These are phyloP conservation scores for Pseudovirgaria hyperparasitica DNA, from an alignment of 2,329 filamentous ascomycete genomes.

Conservation along the genomic window DNA sequence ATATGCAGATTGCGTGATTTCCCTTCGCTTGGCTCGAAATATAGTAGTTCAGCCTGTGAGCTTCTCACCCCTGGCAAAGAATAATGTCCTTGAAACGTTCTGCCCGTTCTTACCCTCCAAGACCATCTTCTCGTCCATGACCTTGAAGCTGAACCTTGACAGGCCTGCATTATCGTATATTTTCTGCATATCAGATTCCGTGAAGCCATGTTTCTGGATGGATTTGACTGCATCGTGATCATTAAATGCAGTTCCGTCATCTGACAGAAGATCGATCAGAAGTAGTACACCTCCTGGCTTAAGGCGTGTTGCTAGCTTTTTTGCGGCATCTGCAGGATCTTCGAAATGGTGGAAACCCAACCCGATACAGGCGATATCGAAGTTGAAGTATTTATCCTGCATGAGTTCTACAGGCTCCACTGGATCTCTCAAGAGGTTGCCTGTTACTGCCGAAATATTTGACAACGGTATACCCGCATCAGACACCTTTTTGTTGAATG, in stretches of 20 bases:
- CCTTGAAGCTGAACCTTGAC: conserved; percentile 43
- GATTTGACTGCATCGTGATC: conserved; percentile 26
- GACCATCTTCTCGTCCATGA: conserved; percentile 38
- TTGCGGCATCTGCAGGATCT: conserved; percentile 47
- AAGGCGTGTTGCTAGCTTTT: conserved; percentile 47
- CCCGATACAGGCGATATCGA: conserved; percentile 30
- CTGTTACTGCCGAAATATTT: conserved; percentile 15
- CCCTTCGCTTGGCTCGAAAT: no score
- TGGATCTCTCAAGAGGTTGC: conserved; percentile 22
- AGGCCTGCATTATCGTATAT: conserved; percentile 53
- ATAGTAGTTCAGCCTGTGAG: no score
- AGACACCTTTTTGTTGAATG: conserved; percentile 49
- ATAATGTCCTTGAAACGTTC: conserved; percentile 31
- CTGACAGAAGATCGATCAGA: conserved; percentile 54
- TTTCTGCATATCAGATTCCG: conserved; percentile 41
- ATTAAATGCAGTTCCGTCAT: conserved; percentile 21
- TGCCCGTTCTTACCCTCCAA: conserved; percentile 27
- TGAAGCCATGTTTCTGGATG: conserved; percentile 56
- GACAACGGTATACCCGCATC: conserved; percentile 8
- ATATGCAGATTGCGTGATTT: no score
- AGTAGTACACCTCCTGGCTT: conserved; percentile 53
- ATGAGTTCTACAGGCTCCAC: conserved; percentile 11
- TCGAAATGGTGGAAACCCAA: conserved; percentile 39
- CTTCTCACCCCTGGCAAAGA: conserved; percentile 40
- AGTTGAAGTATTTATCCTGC: conserved; percentile 20